These are phyloP conservation scores for Davidsoniella australis DNA, from an alignment of 2,329 filamentous ascomycete species.

Conservation along the genomic window DNA sequence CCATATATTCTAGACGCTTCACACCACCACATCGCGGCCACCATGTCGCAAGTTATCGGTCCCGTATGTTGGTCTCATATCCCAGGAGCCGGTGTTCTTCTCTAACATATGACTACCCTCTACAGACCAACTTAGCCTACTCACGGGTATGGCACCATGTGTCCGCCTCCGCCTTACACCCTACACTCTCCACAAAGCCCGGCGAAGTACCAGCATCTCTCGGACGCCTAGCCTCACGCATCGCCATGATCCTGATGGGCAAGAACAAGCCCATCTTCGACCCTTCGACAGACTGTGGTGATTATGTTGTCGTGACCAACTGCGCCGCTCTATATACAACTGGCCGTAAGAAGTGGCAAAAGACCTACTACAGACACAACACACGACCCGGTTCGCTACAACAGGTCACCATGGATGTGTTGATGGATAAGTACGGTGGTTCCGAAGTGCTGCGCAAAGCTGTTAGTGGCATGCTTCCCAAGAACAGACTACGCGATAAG, in stretches of 20 bases:
- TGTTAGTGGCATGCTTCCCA: conserved; percentile 92
- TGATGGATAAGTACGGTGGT: conserved; percentile 89
- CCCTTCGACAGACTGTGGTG: conserved; percentile 93
- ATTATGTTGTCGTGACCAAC: conserved; percentile 91
- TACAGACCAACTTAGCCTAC: conserved; percentile 85
- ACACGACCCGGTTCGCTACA: conserved; percentile 77
- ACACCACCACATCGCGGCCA: conserved; percentile 13
- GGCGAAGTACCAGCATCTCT: conserved; percentile 57
- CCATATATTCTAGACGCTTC: conserved; percentile 14
- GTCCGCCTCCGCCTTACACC: conserved; percentile 52
- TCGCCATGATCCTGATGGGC: conserved; percentile 82
- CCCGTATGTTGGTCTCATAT: conserved; percentile 35
- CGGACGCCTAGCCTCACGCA: conserved; percentile 73
- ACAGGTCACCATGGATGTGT: conserved; percentile 80
- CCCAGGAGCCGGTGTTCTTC: no score
- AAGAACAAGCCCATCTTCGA: conserved; percentile 98
- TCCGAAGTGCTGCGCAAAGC: conserved; percentile 81
- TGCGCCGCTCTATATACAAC: conserved; percentile 78
- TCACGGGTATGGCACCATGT: conserved; percentile 83
- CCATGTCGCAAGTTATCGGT: conserved; percentile 67
- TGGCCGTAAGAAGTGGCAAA: conserved; percentile 82
- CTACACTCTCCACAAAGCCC: conserved; percentile 39
- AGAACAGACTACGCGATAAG: conserved; percentile 83
- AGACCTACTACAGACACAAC: conserved; percentile 89
- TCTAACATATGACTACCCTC: conserved; percentile 8